phyloP scores from a whole-genome alignment of 2,329 filamentous ascomycete genomes.

The Paraphaeosphaeria sporulosa region DNA sequence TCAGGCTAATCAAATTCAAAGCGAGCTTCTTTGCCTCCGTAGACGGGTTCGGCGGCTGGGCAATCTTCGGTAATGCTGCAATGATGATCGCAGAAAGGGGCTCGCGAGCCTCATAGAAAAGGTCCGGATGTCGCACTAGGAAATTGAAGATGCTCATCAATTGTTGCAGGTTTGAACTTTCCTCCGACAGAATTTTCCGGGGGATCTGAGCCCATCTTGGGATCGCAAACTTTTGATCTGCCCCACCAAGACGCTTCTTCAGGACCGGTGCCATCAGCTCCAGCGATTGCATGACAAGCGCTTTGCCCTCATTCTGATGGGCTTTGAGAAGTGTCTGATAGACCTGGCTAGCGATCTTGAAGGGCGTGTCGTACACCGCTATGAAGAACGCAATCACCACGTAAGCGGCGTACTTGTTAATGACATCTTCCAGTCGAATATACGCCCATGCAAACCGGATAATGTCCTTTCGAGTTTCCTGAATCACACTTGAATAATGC shows the following conservation, averaged over 20 bases:
- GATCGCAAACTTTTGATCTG: slow-evolving; percentile 68
- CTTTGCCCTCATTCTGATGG: slow-evolving; percentile 92
- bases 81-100: slow-evolving; percentile 91
- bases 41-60: slow-evolving; percentile 80
- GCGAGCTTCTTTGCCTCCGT: slow-evolving; percentile 92
- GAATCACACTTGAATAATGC: slow-evolving; percentile 85
- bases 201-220: slow-evolving; percentile 91
- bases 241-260: slow-evolving; percentile 78
- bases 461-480: slow-evolving; percentile 94
- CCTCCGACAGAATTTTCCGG: slow-evolving; percentile 88
- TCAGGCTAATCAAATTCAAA: slow-evolving; percentile 86
- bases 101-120: slow-evolving; percentile 95
- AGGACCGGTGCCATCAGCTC: slow-evolving; percentile 95
- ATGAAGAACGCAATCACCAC: slow-evolving; percentile 98
- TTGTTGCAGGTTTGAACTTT: slow-evolving; percentile 93
- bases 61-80: slow-evolving; percentile 86
- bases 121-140: slow-evolving; percentile 85
- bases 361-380: slow-evolving; percentile 91
- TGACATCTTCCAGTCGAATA: slow-evolving; percentile 92
- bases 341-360: slow-evolving; percentile 95
- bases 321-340: slow-evolving; percentile 91
- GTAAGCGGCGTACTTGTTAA: slow-evolving; percentile 98
- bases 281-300: slow-evolving; percentile 90
- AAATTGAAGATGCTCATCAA: slow-evolving; percentile 98
- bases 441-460: slow-evolving; percentile 99